Evolutionary conservation across 805 yeast genomes (phyloP), one percentile per base, ranked within the genome.

Genomic region (Debaryomyces castellii): DNA sequence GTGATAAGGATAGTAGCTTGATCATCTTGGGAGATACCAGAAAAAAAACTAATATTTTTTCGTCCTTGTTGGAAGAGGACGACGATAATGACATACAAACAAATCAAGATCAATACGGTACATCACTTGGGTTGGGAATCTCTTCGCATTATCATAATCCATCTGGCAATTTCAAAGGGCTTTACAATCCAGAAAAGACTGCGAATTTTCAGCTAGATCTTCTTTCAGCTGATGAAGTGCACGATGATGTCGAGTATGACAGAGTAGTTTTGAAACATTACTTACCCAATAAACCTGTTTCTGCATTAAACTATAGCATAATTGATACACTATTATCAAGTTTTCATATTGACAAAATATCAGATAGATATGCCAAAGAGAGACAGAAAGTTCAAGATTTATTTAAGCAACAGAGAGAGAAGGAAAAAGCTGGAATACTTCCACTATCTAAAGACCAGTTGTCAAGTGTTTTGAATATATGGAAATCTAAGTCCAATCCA

Each of bases 251-350:
- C 25, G 62, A 58, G 5, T 59, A 59, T 30, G 57, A 57, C 32
- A 38, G 38, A 9, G 44, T 37, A 17, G 45, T 59, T 2, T 52
- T 52, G 38, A 51, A 48, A 10, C 58, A 52, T 46, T 59, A 59
- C 41, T 44, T 46, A 24, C 60, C 62, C 4, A 44, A 47, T 16
- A 47, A 48, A 22, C 58, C 58, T 4, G 49, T 52, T 12, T 52
- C 63, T 4, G 50, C 17, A 18, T 43, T 47, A 10, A 44, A 49
- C 16, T 57, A 51, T 42, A 51, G 62, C 9, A 32, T 59, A 7
- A 49, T 59, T 4, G 59, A 57, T 40, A 51, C 60, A 2, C 33
- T 49, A 16, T 25, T 49, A 23, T 42, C 46, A 18, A 47, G 39
- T 37, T 37, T 47, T 16, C 41, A 37, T 37, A 38, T 47, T 5